Conservation (phyloP, 192 early-diverging fungal genomes). For the Hyaloraphidium curvatum region DNA sequence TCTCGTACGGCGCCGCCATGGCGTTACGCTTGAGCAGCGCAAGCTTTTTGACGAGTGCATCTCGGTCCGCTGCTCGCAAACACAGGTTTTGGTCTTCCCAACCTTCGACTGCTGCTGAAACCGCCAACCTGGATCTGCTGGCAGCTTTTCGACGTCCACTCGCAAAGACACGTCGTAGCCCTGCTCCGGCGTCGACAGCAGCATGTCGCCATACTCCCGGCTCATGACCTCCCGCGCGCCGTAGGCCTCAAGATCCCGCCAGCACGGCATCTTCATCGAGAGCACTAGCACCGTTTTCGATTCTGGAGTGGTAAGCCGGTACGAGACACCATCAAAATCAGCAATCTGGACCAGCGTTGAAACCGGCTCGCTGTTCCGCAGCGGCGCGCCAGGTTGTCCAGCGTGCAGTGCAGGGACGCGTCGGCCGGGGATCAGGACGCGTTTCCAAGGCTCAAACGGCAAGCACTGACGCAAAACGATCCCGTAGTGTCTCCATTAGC, state of each 20-base stretch:
- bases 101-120: neutral
- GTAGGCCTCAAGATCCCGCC: slow-evolving; percentile 49
- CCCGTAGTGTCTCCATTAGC: neutral
- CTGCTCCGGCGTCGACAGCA: slow-evolving; percentile 31
- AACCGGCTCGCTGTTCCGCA: neutral
- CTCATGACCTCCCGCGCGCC: slow-evolving; percentile 69
- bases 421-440: neutral
- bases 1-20: slow-evolving; percentile 80
- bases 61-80: slow-evolving; percentile 9
- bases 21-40: slow-evolving; percentile 86
- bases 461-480: neutral
- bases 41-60: slow-evolving; percentile 58
- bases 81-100: neutral
- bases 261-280: slow-evolving; percentile 75
- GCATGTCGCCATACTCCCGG: slow-evolving; percentile 58
- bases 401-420: neutral
- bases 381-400: neutral
- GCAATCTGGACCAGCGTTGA: slow-evolving; percentile 40
- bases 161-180: slow-evolving; percentile 65
- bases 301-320: slow-evolving; percentile 53
- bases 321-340: slow-evolving; percentile 94
- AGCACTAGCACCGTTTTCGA: slow-evolving; percentile 29
- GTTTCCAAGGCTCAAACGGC: neutral
- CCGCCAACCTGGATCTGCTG: slow-evolving; percentile 44
- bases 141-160: slow-evolving; percentile 60